Evolutionary conservation across 768 basidiomycete genomes (phyloP).

Genomic region (Auricularia sp.): DNA sequence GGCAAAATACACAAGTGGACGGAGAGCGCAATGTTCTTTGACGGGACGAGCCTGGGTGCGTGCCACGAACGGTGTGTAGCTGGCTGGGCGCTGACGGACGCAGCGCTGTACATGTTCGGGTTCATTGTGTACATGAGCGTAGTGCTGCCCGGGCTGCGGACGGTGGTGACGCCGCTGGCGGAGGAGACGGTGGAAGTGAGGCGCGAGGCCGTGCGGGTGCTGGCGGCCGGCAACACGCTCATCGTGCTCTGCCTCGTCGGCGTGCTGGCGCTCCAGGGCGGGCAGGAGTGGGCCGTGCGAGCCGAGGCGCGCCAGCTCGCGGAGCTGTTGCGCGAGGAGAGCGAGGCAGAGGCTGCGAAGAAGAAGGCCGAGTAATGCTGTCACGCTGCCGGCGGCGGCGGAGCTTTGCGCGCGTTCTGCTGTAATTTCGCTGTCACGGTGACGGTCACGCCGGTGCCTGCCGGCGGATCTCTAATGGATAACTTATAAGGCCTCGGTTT

Average conservation of each 20-base stretch:
- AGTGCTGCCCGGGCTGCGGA: constrained; percentile 65
- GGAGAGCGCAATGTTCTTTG: constrained; percentile 91
- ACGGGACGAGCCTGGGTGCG: constrained; percentile 79
- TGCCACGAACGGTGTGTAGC: constrained; percentile 4
- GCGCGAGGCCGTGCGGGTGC: constrained; percentile 66
- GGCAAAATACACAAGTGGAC: constrained; percentile 80
- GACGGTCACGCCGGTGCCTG: too few species aligned
- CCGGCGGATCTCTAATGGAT: too few species aligned
- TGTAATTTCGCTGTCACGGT: neutral
- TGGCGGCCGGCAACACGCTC: constrained; percentile 82
- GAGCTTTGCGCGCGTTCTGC: neutral
- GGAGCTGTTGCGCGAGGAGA: constrained; percentile 28
- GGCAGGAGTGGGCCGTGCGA: constrained; percentile 74
- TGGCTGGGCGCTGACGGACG: neutral
- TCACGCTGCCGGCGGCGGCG: neutral
- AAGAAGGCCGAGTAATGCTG: neutral
- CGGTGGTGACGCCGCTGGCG: constrained; percentile 52
- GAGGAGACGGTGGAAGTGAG: constrained; percentile 55
- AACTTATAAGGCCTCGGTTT: neutral
- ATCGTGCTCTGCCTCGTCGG: constrained; percentile 57
- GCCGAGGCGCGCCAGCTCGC: constrained; percentile 37
- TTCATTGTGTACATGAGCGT: constrained; percentile 77
- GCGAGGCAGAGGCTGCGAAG: constrained; percentile 14
- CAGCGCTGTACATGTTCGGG: constrained; percentile 66
- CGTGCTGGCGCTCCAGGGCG: constrained; percentile 62